phyloP scores from a whole-genome alignment of 176 grass and related monocot genomes.

The Lolium multiflorum region DNA sequence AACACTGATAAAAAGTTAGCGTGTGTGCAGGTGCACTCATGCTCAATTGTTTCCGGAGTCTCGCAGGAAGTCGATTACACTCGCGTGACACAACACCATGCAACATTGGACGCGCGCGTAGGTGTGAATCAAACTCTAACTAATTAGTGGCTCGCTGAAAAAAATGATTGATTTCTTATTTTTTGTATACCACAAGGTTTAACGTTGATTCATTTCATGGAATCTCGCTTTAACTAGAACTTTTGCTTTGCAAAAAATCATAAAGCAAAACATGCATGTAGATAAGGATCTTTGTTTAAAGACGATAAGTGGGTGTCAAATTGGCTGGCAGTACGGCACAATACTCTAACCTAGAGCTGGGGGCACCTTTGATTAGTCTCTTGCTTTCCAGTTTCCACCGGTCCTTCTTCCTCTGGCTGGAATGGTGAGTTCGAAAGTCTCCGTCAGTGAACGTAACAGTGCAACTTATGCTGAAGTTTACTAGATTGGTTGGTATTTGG shows the following conservation, averaged over 20 bases:
- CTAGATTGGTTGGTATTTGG: no score
- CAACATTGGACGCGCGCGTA: neutral
- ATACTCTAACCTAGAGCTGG: neutral
- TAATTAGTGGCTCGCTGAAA: neutral
- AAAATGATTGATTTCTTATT: neutral
- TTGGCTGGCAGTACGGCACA: constrained; percentile 4
- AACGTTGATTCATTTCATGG: neutral
- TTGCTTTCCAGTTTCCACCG: neutral
- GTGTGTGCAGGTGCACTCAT: no score
- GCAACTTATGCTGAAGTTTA: no score
- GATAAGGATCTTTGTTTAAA: constrained; percentile 7
- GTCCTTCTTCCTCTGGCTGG: no score
- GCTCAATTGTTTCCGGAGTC: no score
- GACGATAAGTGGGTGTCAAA: neutral
- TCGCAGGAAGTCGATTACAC: neutral
- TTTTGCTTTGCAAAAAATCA: neutral
- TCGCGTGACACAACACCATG: neutral
- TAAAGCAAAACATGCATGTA: neutral
- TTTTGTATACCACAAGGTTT: neutral
- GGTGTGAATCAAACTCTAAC: neutral
- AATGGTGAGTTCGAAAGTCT: no score
- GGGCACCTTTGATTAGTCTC: neutral
- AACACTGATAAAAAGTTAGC: no score
- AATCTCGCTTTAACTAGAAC: neutral
- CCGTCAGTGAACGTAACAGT: no score